Percentiles rank a stretch among this genome's conserved stretches.
phyloP scores from a whole-genome alignment of 345 rosid species.

The Hibiscus mutabilis region DNA sequence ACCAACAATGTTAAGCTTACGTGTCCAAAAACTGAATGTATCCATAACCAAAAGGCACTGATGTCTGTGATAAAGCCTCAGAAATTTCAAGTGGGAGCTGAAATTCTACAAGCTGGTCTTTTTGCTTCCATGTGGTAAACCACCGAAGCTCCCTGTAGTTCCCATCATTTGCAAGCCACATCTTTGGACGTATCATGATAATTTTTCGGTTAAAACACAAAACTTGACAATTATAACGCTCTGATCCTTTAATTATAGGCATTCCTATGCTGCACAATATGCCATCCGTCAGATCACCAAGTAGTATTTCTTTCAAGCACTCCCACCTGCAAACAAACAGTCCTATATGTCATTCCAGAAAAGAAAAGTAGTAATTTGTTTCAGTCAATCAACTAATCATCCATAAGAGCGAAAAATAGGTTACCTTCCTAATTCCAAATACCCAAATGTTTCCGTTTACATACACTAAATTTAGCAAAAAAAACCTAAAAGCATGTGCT shows the following conservation, averaged over 20 bases:
- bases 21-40: constrained; percentile 80
- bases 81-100: constrained; percentile 66
- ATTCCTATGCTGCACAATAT: constrained; percentile 91
- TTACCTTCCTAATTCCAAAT: neutral
- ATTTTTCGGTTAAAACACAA: constrained; percentile 74
- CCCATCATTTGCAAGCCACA: constrained; percentile 94
- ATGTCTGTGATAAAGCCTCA: constrained; percentile 63
- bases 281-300: constrained; percentile 79
- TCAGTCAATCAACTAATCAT: no score
- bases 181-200: constrained; percentile 82
- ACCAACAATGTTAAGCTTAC: constrained; percentile 30
- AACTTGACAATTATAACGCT: constrained; percentile 91
- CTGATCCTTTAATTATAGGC: constrained; percentile 86
- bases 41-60: constrained; percentile 87
- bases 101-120: constrained; percentile 62
- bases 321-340: constrained; percentile 62
- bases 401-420: neutral
- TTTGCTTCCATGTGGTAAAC: constrained; percentile 88
- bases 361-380: no score
- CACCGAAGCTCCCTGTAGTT: constrained; percentile 83
- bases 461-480: neutral
- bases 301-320: constrained; percentile 75
- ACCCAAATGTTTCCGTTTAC: neutral
- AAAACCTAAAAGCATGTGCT: neutral
- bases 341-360: neutral